phyloP scores from a whole-genome alignment of 306 rosid species.

The Malus sieversii region DNA sequence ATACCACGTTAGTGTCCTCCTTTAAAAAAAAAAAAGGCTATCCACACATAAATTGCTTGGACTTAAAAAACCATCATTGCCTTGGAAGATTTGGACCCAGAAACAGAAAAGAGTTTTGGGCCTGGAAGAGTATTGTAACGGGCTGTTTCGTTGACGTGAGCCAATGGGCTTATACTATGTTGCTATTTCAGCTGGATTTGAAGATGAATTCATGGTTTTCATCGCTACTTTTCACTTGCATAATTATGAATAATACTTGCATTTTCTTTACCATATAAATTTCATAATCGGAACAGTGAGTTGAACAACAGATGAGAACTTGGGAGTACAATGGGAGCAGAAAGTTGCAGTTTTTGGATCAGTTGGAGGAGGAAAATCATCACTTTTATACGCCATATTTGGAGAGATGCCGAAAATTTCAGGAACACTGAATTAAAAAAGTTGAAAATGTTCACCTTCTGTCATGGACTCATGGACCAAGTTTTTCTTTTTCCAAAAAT shows the following conservation, averaged over 20 bases:
- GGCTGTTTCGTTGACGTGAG: not conserved
- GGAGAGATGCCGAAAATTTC: slow-evolving; percentile 62
- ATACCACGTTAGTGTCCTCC: no score
- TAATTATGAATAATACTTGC: no score
- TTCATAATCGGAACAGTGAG: no score
- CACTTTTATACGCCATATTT: slow-evolving; percentile 56
- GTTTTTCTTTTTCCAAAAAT: slow-evolving; percentile 1
- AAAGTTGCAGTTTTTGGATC: slow-evolving; percentile 71
- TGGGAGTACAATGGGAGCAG: not conserved
- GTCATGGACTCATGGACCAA: not conserved
- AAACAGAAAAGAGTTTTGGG: not conserved
- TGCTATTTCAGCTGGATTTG: no score
- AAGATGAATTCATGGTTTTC: no score
- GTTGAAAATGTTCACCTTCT: not conserved
- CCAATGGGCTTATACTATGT: no score
- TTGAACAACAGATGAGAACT: no score
- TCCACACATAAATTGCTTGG: no score
- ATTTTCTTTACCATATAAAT: no score
- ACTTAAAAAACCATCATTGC: not conserved
- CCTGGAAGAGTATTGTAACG: not conserved
- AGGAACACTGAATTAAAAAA: slow-evolving; percentile 50
- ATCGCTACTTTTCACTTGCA: no score
- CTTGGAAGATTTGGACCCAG: not conserved
- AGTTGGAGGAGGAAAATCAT: slow-evolving; percentile 80
- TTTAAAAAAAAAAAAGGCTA: no score